A percentile compares a stretch with the other conserved stretches of the same genome.
These are phyloP conservation scores for Neurospora sp. DNA, from an alignment of 495 filamentous ascomycete genomes.

Conservation along the genomic window DNA sequence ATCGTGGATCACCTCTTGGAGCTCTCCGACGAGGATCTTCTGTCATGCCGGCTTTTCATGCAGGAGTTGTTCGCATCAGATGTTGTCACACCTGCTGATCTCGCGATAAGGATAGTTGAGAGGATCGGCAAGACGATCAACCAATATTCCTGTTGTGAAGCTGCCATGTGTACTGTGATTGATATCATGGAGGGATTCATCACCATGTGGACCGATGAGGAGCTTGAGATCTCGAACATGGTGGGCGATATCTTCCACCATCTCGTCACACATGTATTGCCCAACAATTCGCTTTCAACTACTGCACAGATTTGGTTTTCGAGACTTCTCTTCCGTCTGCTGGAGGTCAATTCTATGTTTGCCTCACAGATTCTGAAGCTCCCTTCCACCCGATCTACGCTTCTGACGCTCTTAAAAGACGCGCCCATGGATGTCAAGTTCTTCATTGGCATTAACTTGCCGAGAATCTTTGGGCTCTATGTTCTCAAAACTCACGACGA, in stretches of 20 bases:
- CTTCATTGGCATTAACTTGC: slow-evolving; percentile 54
- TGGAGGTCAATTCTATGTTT: slow-evolving; percentile 56
- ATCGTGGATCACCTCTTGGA: slow-evolving; percentile 50
- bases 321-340: slow-evolving; percentile 54
- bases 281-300: slow-evolving; percentile 54
- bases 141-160: slow-evolving; percentile 67
- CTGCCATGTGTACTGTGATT: slow-evolving; percentile 57
- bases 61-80: slow-evolving; percentile 39
- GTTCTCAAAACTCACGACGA: slow-evolving; percentile 68
- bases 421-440: slow-evolving; percentile 67
- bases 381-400: slow-evolving; percentile 60
- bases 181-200: slow-evolving; percentile 58
- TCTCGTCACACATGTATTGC: slow-evolving; percentile 56
- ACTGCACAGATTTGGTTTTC: slow-evolving; percentile 57
- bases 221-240: slow-evolving; percentile 45
- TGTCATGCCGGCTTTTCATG: slow-evolving; percentile 45
- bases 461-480: slow-evolving; percentile 71
- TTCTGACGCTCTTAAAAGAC: slow-evolving; percentile 60
- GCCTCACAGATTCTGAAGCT: slow-evolving; percentile 38
- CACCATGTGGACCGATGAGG: slow-evolving; percentile 49
- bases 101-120: slow-evolving; percentile 36
- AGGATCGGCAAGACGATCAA: slow-evolving; percentile 48
- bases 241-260: slow-evolving; percentile 72
- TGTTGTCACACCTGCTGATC: slow-evolving; percentile 28
- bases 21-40: slow-evolving; percentile 49